Evolutionary conservation across 23 red algal genomes (phyloP).

Genomic region (Gracilaria caudata): DNA sequence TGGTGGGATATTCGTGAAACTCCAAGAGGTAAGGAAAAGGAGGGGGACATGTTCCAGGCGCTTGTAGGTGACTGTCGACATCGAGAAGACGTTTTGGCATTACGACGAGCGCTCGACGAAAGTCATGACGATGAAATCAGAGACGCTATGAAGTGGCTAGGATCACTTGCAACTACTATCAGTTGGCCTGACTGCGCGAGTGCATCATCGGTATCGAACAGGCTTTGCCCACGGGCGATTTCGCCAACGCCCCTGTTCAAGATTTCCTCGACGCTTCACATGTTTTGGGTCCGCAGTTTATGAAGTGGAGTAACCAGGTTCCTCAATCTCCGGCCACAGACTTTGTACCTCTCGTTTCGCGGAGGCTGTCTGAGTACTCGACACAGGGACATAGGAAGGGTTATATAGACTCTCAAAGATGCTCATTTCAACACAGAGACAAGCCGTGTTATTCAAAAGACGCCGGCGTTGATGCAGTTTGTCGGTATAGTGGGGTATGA

Average conservation of each 20-base stretch:
- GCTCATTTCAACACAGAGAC: conserved; percentile 13
- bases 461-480: conserved; percentile 48
- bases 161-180: conserved; percentile 26
- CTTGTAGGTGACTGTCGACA: conserved; percentile 61
- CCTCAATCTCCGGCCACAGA: not conserved
- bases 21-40: not conserved
- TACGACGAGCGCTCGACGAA: conserved; percentile 39
- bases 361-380: not conserved
- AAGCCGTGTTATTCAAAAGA: not conserved
- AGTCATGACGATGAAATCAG: conserved; percentile 28
- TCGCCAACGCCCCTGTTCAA: not conserved
- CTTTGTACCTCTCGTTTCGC: not conserved
- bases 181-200: not conserved
- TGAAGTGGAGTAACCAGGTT: conserved; percentile 6
- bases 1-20: conserved; percentile 80
- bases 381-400: not conserved
- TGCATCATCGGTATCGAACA: conserved; percentile 5
- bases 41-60: conserved; percentile 17
- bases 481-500: conserved; percentile 4
- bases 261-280: conserved; percentile 12
- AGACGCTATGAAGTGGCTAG: conserved; percentile 6
- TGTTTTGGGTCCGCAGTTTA: conserved; percentile 7
- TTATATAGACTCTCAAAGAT: conserved; percentile 17
- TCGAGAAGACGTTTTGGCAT: conserved; percentile 40
- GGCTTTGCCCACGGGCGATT: not conserved